Conservation (phyloP, 2,329 filamentous ascomycete species). For the Trichoderma polysporum region DNA sequence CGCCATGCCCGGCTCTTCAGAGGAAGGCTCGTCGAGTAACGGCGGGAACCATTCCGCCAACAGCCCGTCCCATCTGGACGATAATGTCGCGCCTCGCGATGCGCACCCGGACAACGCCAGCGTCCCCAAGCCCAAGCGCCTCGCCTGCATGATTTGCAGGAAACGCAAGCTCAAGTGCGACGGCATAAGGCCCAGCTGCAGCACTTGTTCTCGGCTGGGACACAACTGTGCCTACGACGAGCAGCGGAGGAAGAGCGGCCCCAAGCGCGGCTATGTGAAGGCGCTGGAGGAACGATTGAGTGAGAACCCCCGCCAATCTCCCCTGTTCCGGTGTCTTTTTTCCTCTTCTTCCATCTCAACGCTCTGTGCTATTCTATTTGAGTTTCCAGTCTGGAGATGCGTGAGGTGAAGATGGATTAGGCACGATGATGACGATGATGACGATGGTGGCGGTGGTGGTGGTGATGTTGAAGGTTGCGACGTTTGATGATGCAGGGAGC, state of each 20-base stretch:
- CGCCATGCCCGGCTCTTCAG: slow-evolving; percentile 40
- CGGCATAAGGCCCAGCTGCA: slow-evolving; percentile 78
- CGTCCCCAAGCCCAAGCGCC: slow-evolving; percentile 81
- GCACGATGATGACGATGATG: background rate
- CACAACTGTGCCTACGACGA: slow-evolving; percentile 91
- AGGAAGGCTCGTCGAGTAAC: slow-evolving; percentile 36
- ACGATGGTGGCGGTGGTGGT: background rate
- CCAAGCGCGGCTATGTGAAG: slow-evolving; percentile 93
- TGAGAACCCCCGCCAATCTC: slow-evolving; percentile 45
- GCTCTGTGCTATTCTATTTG: background rate
- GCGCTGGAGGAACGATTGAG: slow-evolving; percentile 88
- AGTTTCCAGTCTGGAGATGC: background rate
- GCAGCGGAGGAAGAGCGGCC: slow-evolving; percentile 88
- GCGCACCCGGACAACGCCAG: slow-evolving; percentile 51
- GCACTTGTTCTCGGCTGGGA: slow-evolving; percentile 81
- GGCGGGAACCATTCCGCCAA: slow-evolving; percentile 32
- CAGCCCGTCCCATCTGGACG: slow-evolving; percentile 37
- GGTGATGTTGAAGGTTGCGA: background rate
- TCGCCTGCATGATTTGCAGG: slow-evolving; percentile 91
- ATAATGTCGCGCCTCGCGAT: slow-evolving; percentile 39
- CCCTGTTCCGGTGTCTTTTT: background rate
- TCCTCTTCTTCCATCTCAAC: background rate
- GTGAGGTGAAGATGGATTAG: background rate
- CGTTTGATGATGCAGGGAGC: background rate
- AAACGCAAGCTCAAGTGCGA: slow-evolving; percentile 92